phyloP scores from a whole-genome alignment of 306 rosid species.

The Oxytropis ochrocephala region DNA sequence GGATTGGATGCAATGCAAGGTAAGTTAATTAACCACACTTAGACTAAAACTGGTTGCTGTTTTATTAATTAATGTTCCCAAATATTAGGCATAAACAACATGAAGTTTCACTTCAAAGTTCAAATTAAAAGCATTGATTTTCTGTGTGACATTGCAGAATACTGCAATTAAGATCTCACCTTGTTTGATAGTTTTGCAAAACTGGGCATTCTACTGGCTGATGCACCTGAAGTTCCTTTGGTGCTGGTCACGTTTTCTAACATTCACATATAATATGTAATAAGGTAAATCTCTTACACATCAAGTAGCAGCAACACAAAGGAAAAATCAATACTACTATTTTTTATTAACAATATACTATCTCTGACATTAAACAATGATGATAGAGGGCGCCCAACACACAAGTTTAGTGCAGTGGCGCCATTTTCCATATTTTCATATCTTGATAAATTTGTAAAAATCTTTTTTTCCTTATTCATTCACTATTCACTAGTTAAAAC shows the following conservation, averaged over 20 bases:
- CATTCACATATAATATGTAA: slow-evolving; percentile 28
- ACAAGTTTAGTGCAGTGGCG: slow-evolving; percentile 40
- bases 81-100: background rate
- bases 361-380: slow-evolving; percentile 26
- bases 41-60: background rate
- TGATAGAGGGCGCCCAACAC: slow-evolving; percentile 32
- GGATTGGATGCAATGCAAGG: background rate
- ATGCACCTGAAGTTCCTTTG: slow-evolving; percentile 40
- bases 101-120: background rate
- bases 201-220: slow-evolving; percentile 21
- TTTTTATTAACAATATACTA: slow-evolving; percentile 20
- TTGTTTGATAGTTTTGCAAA: slow-evolving; percentile 26
- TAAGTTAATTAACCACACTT: background rate
- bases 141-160: slow-evolving; percentile 16
- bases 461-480: slow-evolving; percentile 4
- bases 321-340: background rate
- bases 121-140: background rate
- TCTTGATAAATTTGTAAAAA: slow-evolving; percentile 10
- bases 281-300: slow-evolving; percentile 24
- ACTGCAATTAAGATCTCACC: slow-evolving; percentile 37
- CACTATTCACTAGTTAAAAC: slow-evolving; percentile 13
- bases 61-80: background rate
- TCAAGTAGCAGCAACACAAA: background rate
- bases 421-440: slow-evolving; percentile 29
- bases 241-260: slow-evolving; percentile 32